These are phyloP conservation scores for Suillus fuscotomentosus DNA, from an alignment of 768 basidiomycete species.

Conservation along the genomic window DNA sequence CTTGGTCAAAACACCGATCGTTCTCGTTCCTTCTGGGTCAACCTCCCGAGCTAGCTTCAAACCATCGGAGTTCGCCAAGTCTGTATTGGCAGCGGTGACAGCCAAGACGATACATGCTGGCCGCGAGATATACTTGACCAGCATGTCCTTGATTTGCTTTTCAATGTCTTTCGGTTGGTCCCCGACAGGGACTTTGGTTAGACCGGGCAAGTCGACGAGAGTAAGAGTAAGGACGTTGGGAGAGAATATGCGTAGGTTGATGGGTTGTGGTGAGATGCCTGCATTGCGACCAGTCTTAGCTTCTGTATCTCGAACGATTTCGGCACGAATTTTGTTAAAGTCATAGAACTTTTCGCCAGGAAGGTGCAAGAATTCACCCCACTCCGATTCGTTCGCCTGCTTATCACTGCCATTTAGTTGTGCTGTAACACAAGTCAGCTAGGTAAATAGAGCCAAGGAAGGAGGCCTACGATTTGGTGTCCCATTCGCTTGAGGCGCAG, in stretches of 20 bases:
- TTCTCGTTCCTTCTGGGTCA: constrained; percentile 94
- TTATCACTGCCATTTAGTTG: constrained; percentile 55
- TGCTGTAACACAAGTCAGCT: constrained; percentile 13
- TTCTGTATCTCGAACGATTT: constrained; percentile 96
- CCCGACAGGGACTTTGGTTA: constrained; percentile 93
- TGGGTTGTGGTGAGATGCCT: constrained; percentile 94
- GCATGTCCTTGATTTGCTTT: constrained; percentile 96
- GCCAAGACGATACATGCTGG: constrained; percentile 96
- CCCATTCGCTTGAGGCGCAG: constrained; percentile 43
- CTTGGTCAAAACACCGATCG: constrained; percentile 98
- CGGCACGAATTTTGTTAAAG: constrained; percentile 94
- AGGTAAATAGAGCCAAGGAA: constrained; percentile 2
- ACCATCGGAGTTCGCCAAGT: constrained; percentile 98
- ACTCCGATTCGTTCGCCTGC: constrained; percentile 88
- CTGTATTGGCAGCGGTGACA: constrained; percentile 93
- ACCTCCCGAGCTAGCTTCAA: constrained; percentile 95
- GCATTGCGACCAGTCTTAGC: constrained; percentile 98
- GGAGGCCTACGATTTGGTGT: constrained; percentile 37
- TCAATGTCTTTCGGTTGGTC: constrained; percentile 98
- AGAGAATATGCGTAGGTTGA: constrained; percentile 96
- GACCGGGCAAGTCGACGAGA: constrained; percentile 94
- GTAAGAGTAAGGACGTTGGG: constrained; percentile 97
- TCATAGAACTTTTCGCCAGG: constrained; percentile 98
- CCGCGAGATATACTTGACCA: constrained; percentile 92
- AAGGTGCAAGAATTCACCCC: constrained; percentile 98